Evolutionary conservation across 2,329 filamentous ascomycete species (phyloP), one percentile per base, ranked within the genome.

Genomic region (Macrophomina tecta): DNA sequence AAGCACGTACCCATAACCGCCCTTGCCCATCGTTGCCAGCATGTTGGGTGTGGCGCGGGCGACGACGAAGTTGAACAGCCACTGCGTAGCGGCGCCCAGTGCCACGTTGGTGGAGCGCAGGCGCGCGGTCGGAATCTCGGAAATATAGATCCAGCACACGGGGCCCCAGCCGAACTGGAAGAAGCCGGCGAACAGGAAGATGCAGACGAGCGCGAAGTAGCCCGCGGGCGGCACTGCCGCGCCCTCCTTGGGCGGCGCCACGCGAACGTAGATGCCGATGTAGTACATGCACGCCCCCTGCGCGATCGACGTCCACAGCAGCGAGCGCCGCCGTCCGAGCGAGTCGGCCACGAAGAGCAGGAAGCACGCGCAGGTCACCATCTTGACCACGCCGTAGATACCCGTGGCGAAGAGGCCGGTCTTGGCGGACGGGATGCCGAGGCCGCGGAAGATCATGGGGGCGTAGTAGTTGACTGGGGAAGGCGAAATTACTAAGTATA

Each of bases 51-150:
- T 88, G 40, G 88, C 87, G 67, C 88, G 40, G 1, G 90, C 89
- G 66, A 92, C 87, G 9, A 91, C 85, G 68, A 92, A 90, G 74
- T 92, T 92, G 77, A 92, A 91, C 4, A 92, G 77, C 89, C 89
- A 91, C 72, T 92, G 89, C 0, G 87, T 90, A 1, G 87, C 87
- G 0, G 90, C 89, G 0, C 85, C 89, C 55, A 92, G 82, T 1
- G 89, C 85, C 6, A 92, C 89, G 72, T 91, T 91, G 70, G 90
- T 79, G 18, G 86, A 87, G 65, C 90, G 82, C 7, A 92, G 81
- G 40, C 90, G 82, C 0, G 88, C 87, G 6, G 88, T 88, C 0
- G 89, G 89, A 67, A 92, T 91, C 77, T 92, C 90, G 32, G 85
- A 86, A 3, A 90, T 85, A 72, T 91, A 88, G 73, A 91, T 90